Conservation (phyloP, 352 stramenopile species). For the Thraustochytrium striatum region DNA sequence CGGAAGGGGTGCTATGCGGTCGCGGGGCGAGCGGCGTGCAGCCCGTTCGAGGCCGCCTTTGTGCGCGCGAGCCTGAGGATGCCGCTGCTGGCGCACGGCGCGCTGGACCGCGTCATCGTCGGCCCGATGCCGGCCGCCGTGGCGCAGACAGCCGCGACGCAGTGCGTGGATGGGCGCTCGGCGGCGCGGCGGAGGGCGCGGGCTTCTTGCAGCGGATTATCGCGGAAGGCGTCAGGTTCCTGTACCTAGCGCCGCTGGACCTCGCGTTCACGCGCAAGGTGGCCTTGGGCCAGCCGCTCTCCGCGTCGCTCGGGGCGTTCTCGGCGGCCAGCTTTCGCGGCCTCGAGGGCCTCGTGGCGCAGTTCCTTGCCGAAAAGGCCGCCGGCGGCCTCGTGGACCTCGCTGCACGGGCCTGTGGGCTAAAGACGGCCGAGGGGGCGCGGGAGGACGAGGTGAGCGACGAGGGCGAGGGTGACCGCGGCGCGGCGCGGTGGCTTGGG, state of each 20-base stretch:
- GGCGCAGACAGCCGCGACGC: neutral
- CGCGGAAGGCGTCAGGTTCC: neutral
- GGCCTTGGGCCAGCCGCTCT: neutral
- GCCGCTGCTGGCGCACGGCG: too few species aligned
- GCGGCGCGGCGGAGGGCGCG: too few species aligned
- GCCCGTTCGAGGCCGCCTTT: too few species aligned
- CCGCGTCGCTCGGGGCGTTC: neutral
- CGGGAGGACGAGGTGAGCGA: neutral
- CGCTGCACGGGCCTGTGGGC: neutral
- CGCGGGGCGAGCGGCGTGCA: too few species aligned
- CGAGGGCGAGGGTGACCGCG: neutral
- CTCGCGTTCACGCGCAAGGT: neutral
- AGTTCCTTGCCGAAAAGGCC: too few species aligned
- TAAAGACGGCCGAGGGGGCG: neutral
- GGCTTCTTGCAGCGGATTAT: too few species aligned
- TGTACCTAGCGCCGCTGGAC: neutral
- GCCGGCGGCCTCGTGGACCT: neutral
- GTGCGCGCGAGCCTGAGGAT: too few species aligned
- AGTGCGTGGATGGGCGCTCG: too few species aligned
- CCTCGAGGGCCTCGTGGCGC: neutral
- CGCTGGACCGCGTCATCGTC: too few species aligned
- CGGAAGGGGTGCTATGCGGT: too few species aligned
- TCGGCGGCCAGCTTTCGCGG: neutral
- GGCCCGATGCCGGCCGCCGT: neutral
- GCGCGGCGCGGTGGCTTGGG: neutral